A percentile compares a stretch with the other conserved stretches of the same genome.
Conservation (phyloP, 768 basidiomycete species). For the Podaxis mareebaensis region DNA sequence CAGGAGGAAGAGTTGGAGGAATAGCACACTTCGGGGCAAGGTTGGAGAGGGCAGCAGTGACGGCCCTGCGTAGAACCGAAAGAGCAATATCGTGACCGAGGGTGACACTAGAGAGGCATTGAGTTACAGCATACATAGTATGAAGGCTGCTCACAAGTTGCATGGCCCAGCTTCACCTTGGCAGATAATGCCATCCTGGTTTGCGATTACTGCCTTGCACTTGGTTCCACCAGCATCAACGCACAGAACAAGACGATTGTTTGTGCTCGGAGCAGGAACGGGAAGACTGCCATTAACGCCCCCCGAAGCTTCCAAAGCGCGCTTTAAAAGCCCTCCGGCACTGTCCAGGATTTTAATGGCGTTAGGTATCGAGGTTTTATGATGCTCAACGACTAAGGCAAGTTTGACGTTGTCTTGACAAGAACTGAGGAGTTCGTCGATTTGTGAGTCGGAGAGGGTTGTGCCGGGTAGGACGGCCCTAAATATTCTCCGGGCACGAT, state of each 20-base stretch:
- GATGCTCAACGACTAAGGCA: constrained; percentile 29
- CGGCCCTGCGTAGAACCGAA: constrained; percentile 19
- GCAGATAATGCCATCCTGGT: constrained; percentile 21
- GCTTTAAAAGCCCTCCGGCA: constrained; percentile 24
- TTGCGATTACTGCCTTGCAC: constrained; percentile 25
- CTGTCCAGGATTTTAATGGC: constrained; percentile 20
- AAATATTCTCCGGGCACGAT: constrained; percentile 32
- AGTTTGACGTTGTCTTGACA: constrained; percentile 34
- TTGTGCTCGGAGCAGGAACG: not conserved
- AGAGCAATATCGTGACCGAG: constrained; percentile 27
- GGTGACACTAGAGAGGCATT: constrained; percentile 21
- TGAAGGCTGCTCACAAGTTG: constrained; percentile 25
- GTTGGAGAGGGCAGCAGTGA: constrained; percentile 17
- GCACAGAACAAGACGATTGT: constrained; percentile 21
- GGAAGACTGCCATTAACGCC: not conserved
- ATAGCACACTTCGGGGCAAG: constrained; percentile 10
- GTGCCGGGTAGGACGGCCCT: constrained; percentile 25
- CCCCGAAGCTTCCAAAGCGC: constrained; percentile 18
- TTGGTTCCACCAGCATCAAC: constrained; percentile 31
- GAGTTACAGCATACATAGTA: not conserved
- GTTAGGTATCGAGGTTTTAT: constrained; percentile 22
- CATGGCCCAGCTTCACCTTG: constrained; percentile 27
- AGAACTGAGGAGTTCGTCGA: constrained; percentile 29
- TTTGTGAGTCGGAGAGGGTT: constrained; percentile 24
- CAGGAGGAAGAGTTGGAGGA: constrained; percentile 1